Conservation (phyloP, 2,329 filamentous ascomycete species). For the Samsoniella hepiali region DNA sequence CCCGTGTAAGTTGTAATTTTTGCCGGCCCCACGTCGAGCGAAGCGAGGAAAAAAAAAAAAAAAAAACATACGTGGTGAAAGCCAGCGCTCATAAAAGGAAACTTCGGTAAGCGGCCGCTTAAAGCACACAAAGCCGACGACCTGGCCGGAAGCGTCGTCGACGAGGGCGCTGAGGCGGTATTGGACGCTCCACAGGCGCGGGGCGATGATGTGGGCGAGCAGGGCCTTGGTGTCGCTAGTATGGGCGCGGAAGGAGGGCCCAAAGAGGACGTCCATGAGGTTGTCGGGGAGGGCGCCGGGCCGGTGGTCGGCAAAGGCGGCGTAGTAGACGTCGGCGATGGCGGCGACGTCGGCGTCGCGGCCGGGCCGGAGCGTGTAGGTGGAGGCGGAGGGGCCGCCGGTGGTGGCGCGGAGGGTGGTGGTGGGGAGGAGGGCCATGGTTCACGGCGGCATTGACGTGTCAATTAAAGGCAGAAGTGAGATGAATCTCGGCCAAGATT, state of each 20-base stretch:
- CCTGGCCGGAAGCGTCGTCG: conserved; percentile 19
- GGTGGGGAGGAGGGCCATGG: not conserved
- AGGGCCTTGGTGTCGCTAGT: conserved; percentile 21
- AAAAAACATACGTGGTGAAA: conserved; percentile 29
- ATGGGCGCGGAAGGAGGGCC: conserved; percentile 16
- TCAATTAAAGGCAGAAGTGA: too few species aligned
- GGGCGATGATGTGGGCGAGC: conserved; percentile 28
- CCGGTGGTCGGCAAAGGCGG: conserved; percentile 25
- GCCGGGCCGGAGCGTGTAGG: conserved; percentile 32
- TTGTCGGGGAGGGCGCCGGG: conserved; percentile 23
- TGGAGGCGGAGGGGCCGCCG: not conserved
- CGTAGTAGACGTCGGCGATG: conserved; percentile 28
- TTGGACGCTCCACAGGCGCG: conserved; percentile 34
- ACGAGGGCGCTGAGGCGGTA: conserved; percentile 31
- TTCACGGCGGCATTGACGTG: not conserved
- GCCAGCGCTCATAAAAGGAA: conserved; percentile 30
- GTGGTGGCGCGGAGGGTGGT: not conserved
- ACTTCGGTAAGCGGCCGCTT: conserved; percentile 28
- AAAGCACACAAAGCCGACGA: conserved; percentile 36
- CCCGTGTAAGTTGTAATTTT: not conserved
- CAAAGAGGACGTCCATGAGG: conserved; percentile 32
- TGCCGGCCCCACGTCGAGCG: not conserved
- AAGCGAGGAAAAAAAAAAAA: conserved; percentile 6
- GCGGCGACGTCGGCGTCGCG: conserved; percentile 29
- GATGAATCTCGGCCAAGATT: too few species aligned